These are phyloP conservation scores for Penicillium vulpinum DNA, from an alignment of 2,329 filamentous ascomycete species.

Conservation along the genomic window DNA sequence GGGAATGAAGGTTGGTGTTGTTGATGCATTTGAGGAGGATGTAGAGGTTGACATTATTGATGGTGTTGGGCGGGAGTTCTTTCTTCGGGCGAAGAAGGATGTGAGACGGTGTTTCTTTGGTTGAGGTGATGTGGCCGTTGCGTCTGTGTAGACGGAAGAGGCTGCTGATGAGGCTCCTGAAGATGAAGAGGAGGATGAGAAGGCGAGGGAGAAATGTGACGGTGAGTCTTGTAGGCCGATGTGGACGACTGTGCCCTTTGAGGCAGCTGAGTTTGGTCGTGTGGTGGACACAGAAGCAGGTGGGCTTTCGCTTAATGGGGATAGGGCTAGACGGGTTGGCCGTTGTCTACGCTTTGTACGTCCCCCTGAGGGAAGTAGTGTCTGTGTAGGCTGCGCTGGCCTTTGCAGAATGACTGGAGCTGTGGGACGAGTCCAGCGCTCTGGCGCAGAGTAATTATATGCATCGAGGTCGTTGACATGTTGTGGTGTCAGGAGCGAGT, in stretches of 20 bases:
- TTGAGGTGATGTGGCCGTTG: not conserved
- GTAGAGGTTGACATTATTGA: conserved; percentile 17
- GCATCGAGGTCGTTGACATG: conserved; percentile 56
- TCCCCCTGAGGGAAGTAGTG: conserved; percentile 43
- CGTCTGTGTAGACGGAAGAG: conserved; percentile 2
- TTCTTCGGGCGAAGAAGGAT: conserved; percentile 24
- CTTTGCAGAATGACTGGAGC: conserved; percentile 35
- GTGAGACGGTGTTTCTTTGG: conserved; percentile 16
- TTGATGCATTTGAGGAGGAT: conserved; percentile 14
- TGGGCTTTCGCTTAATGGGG: conserved; percentile 26
- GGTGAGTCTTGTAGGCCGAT: conserved; percentile 33
- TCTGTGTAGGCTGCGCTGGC: conserved; percentile 23
- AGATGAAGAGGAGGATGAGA: conserved; percentile 37
- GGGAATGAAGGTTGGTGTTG: conserved; percentile 4
- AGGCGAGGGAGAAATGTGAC: conserved; percentile 33
- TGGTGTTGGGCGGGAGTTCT: conserved; percentile 31
- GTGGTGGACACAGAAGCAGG: conserved; percentile 24
- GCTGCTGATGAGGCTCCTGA: conserved; percentile 20
- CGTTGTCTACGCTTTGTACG: conserved; percentile 38
- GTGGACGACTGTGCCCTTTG: conserved; percentile 38
- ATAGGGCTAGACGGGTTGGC: conserved; percentile 20
- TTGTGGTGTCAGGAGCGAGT: conserved; percentile 55
- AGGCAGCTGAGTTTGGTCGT: conserved; percentile 34
- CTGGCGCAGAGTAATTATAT: conserved; percentile 61
- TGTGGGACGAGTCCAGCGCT: conserved; percentile 48